These are phyloP conservation scores for Phytopythium mirpurense DNA, from an alignment of 352 stramenopile species.

Conservation along the genomic window DNA sequence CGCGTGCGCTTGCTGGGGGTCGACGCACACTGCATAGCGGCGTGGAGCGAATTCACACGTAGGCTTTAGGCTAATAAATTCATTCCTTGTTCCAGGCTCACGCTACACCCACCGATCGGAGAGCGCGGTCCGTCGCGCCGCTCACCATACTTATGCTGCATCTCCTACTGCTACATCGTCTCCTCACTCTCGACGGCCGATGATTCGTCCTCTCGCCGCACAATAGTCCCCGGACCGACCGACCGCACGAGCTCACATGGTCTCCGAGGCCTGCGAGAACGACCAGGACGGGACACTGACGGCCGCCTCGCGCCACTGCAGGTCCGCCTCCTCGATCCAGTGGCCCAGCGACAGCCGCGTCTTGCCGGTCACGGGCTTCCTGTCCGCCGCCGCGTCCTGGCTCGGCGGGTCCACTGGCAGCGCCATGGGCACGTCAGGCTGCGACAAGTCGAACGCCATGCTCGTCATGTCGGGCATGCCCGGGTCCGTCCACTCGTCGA, in stretches of 20 bases:
- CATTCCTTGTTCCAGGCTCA: constrained; percentile 2
- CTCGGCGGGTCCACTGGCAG: constrained; percentile 5
- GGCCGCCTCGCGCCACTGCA: constrained; percentile 41
- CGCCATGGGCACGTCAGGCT: constrained; percentile 21
- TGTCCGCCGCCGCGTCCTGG: constrained; percentile 12
- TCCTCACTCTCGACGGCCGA: too few species aligned
- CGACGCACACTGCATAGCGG: too few species aligned
- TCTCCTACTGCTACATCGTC: not conserved
- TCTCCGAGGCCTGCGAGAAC: constrained; percentile 32
- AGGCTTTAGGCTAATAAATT: constrained; percentile 3
- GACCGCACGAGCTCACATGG: constrained; percentile 30
- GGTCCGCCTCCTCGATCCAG: constrained; percentile 52
- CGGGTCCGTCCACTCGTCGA: constrained; percentile 57
- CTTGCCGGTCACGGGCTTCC: constrained; percentile 10
- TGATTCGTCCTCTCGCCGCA: constrained; percentile 38
- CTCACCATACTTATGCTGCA: not conserved
- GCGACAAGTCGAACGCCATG: constrained; percentile 41
- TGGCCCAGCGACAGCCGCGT: constrained; percentile 41
- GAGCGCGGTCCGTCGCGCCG: too few species aligned
- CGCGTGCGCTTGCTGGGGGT: too few species aligned
- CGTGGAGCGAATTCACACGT: too few species aligned
- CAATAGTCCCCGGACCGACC: too few species aligned
- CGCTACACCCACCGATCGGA: too few species aligned
- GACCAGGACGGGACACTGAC: constrained; percentile 54
- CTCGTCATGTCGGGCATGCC: constrained; percentile 42